These are phyloP conservation scores for Nephelium lappaceum DNA, from an alignment of 345 rosid genomes.

Conservation along the genomic window DNA sequence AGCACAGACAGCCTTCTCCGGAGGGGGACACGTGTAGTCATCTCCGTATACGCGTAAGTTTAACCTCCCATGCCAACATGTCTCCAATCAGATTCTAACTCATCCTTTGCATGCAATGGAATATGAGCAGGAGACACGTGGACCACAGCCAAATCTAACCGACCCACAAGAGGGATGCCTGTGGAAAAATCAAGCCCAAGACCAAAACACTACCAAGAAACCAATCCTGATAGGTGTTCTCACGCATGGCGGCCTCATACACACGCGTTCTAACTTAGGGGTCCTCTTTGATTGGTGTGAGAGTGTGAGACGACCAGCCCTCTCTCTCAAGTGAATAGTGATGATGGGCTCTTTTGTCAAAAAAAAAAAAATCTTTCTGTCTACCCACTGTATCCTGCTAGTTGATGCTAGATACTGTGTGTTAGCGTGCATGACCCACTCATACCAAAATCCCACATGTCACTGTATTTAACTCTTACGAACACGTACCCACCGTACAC, in stretches of 20 bases:
- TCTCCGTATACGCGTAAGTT: background rate
- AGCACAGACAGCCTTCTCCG: background rate
- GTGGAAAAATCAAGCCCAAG: background rate
- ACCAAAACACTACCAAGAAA: constrained; percentile 19
- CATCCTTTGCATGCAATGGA: constrained; percentile 55
- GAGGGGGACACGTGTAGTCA: constrained; percentile 16
- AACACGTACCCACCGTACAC: constrained; percentile 76
- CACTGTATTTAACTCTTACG: constrained; percentile 39
- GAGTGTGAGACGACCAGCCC: background rate
- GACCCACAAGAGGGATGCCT: constrained; percentile 10
- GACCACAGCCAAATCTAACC: constrained; percentile 31
- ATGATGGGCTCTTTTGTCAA: background rate
- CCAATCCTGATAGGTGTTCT: constrained; percentile 65
- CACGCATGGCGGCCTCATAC: constrained; percentile 74
- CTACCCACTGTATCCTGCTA: background rate
- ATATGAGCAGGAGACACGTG: constrained; percentile 25
- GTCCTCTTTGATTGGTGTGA: constrained; percentile 41
- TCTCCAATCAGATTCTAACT: constrained; percentile 36
- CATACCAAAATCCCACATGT: constrained; percentile 52
- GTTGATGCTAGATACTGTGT: constrained; percentile 26
- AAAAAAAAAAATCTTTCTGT: background rate
- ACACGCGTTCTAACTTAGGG: constrained; percentile 57
- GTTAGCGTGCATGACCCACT: constrained; percentile 55
- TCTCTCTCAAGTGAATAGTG: background rate
- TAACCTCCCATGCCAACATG: background rate